These are phyloP conservation scores for Hymenoscyphus repandus DNA, from an alignment of 2,329 filamentous ascomycete species.

Conservation along the genomic window DNA sequence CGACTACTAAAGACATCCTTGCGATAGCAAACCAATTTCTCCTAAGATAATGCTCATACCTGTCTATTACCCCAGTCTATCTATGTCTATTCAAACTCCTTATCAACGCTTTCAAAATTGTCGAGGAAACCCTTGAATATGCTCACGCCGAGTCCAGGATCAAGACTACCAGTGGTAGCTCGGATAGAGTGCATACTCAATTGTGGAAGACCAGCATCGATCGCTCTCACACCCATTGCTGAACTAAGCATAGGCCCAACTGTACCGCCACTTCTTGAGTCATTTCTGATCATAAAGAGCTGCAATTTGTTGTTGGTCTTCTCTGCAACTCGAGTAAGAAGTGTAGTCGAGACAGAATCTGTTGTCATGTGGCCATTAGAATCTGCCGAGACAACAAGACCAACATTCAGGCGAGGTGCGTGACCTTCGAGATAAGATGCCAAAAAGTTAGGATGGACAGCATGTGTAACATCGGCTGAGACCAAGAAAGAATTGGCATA, in stretches of 20 bases:
- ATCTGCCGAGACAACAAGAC: slow-evolving; percentile 74
- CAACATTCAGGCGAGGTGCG: slow-evolving; percentile 81
- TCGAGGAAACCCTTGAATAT: slow-evolving; percentile 89
- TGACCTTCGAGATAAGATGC: slow-evolving; percentile 79
- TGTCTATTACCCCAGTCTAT: background rate
- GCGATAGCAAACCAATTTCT: no score
- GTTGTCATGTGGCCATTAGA: slow-evolving; percentile 96
- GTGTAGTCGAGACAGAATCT: slow-evolving; percentile 76
- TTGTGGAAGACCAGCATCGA: slow-evolving; percentile 87
- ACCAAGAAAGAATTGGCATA: slow-evolving; percentile 90
- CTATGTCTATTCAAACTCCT: slow-evolving; percentile 49
- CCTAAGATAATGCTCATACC: background rate
- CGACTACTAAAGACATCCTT: no score
- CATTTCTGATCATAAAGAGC: slow-evolving; percentile 92
- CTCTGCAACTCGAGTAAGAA: slow-evolving; percentile 74
- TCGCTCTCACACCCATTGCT: slow-evolving; percentile 72
- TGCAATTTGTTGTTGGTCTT: slow-evolving; percentile 69
- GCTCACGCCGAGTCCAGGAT: slow-evolving; percentile 83
- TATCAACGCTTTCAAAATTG: slow-evolving; percentile 77
- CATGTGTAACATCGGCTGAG: slow-evolving; percentile 89
- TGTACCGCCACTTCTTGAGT: slow-evolving; percentile 82
- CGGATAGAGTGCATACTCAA: slow-evolving; percentile 91
- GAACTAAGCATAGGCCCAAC: slow-evolving; percentile 88
- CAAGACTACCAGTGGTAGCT: slow-evolving; percentile 78
- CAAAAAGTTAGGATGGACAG: slow-evolving; percentile 91